phyloP scores from a whole-genome alignment of 164 flowering plant species.

The Santalum album region DNA sequence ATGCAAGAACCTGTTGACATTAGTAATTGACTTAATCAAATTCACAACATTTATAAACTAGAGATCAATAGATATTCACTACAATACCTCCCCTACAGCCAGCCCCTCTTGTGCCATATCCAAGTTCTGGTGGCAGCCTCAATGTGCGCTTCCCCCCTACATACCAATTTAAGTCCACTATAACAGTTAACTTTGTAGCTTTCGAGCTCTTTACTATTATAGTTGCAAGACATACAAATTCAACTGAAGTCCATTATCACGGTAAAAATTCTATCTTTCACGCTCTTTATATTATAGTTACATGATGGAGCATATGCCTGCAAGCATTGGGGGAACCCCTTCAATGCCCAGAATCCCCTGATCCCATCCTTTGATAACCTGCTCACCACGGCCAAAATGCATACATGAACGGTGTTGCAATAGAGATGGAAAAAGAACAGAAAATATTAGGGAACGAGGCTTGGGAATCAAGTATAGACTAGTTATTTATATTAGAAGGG shows the following conservation, averaged over 20 bases:
- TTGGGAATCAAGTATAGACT: not conserved
- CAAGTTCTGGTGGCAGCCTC: conserved; percentile 80
- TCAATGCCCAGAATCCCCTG: conserved; percentile 76
- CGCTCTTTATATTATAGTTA: not conserved
- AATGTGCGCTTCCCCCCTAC: conserved; percentile 72
- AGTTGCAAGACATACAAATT: not conserved
- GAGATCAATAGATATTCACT: too few species aligned
- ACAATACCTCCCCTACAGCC: conserved; percentile 92
- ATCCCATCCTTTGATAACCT: conserved; percentile 98
- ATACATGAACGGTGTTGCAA: not conserved
- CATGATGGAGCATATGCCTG: conserved; percentile 48
- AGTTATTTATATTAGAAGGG: not conserved
- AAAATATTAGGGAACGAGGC: not conserved
- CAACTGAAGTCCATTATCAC: not conserved
- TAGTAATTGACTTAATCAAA: too few species aligned
- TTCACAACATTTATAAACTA: too few species aligned
- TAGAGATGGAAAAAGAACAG: not conserved
- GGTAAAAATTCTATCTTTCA: too few species aligned
- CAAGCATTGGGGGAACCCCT: conserved; percentile 90
- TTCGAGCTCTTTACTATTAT: too few species aligned
- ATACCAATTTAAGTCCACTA: not conserved
- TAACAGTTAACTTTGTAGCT: too few species aligned
- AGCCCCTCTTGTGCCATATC: conserved; percentile 80
- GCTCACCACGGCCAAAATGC: conserved; percentile 4
- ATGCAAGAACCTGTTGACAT: conserved; percentile 33